Conservation (phyloP, 495 filamentous ascomycete species). For the Astrothelium macrocarpum region DNA sequence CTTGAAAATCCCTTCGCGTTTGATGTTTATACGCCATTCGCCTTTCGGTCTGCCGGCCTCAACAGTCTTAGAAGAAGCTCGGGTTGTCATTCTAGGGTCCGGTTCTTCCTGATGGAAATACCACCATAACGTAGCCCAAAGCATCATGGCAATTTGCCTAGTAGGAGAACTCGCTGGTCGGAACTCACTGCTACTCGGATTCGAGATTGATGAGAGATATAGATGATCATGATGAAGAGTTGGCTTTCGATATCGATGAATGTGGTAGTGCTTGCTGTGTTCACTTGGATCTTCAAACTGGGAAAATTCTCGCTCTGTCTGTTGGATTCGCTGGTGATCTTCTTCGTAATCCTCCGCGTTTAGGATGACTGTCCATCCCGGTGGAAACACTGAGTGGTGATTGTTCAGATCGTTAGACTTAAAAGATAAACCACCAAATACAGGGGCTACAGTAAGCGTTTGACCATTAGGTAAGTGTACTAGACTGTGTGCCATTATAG, state of each 20-base stretch:
- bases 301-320: slow-evolving; percentile 13
- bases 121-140: slow-evolving; percentile 92
- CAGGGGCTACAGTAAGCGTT: slow-evolving; percentile 65
- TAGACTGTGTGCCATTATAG: slow-evolving; percentile 31
- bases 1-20: slow-evolving; percentile 75
- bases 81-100: slow-evolving; percentile 44
- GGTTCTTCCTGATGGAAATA: slow-evolving; percentile 81
- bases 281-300: slow-evolving; percentile 3
- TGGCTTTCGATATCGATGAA: slow-evolving; percentile 59
- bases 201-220: slow-evolving; percentile 85
- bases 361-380: slow-evolving; percentile 81
- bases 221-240: slow-evolving; percentile 70
- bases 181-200: slow-evolving; percentile 67
- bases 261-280: slow-evolving; percentile 28
- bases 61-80: slow-evolving; percentile 56
- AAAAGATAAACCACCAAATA: slow-evolving; percentile 84
- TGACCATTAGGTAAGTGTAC: slow-evolving; percentile 79
- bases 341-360: slow-evolving; percentile 54
- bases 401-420: slow-evolving; percentile 64
- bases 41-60: slow-evolving; percentile 61
- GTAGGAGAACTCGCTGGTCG: slow-evolving; percentile 70
- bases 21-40: slow-evolving; percentile 82
- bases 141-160: slow-evolving; percentile 85
- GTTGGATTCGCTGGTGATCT: slow-evolving; percentile 16
- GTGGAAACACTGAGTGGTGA: slow-evolving; percentile 61